A percentile compares a stretch with the other conserved stretches of the same genome.
These are phyloP conservation scores for Penicillium sp. DNA, from an alignment of 2,329 filamentous ascomycete genomes.

Conservation along the genomic window DNA sequence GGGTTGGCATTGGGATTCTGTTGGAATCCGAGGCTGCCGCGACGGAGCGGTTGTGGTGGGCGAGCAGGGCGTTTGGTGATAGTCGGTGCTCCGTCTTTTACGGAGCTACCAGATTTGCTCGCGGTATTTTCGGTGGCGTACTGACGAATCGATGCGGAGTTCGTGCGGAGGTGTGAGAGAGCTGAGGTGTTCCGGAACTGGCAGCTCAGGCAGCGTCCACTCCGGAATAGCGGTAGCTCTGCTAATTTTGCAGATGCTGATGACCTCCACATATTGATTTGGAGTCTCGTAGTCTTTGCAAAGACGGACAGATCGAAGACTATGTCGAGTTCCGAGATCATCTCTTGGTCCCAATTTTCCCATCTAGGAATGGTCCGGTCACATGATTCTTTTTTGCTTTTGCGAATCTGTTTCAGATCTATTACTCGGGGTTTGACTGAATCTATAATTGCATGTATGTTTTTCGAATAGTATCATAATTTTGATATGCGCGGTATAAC, in stretches of 20 bases:
- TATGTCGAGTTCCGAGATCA: neutral
- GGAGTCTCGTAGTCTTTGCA: neutral
- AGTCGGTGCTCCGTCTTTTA: slow-evolving; percentile 9
- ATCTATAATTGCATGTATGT: neutral
- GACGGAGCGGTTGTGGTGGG: slow-evolving; percentile 7
- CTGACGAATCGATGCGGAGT: slow-evolving; percentile 24
- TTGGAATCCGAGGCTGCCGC: slow-evolving; percentile 25
- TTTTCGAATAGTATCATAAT: neutral
- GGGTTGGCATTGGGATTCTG: slow-evolving; percentile 26
- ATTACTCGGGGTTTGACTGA: neutral
- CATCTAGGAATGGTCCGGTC: neutral
- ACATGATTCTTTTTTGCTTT: neutral
- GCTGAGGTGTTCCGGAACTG: slow-evolving; percentile 30
- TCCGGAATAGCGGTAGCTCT: slow-evolving; percentile 27
- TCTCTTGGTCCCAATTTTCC: slow-evolving; percentile 6
- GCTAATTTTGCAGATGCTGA: slow-evolving; percentile 17
- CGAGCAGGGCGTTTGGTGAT: slow-evolving; percentile 2
- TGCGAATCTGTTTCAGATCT: neutral
- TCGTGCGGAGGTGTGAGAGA: slow-evolving; percentile 18
- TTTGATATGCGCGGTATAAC: neutral
- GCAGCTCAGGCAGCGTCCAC: slow-evolving; percentile 35
- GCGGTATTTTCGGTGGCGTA: slow-evolving; percentile 27
- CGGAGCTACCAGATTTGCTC: slow-evolving; percentile 2
- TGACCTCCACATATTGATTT: slow-evolving; percentile 32
- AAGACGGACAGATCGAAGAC: neutral